phyloP scores from a whole-genome alignment of 2,329 filamentous ascomycete genomes.

The Parastagonospora nodorum region DNA sequence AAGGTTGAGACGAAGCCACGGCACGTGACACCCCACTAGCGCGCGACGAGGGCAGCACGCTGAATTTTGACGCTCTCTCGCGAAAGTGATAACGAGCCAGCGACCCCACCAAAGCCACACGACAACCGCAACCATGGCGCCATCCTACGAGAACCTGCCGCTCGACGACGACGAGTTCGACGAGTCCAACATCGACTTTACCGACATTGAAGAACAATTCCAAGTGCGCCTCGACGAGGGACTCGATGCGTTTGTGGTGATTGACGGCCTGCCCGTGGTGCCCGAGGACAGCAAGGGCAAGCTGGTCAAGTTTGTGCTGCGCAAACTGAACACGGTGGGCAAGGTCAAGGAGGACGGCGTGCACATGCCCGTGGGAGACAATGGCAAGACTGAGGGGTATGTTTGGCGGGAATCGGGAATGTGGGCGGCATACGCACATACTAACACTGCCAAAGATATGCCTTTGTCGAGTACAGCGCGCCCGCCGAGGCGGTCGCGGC shows the following conservation, averaged over 20 bases:
- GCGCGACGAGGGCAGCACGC: constrained; percentile 25
- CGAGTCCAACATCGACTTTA: constrained; percentile 92
- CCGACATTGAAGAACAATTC: constrained; percentile 90
- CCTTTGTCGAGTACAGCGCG: constrained; percentile 95
- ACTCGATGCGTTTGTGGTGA: constrained; percentile 92
- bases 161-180: constrained; percentile 89
- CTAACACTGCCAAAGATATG: constrained; percentile 67
- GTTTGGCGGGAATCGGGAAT: constrained; percentile 34
- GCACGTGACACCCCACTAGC: constrained; percentile 15
- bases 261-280: constrained; percentile 91
- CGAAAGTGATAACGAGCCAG: constrained; percentile 17
- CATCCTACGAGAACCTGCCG: constrained; percentile 87
- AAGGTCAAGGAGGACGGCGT: constrained; percentile 84
- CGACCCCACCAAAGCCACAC: constrained; percentile 24
- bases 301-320: constrained; percentile 92
- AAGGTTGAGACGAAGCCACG: neutral
- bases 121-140: constrained; percentile 72
- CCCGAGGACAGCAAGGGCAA: constrained; percentile 90
- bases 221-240: constrained; percentile 96
- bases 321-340: constrained; percentile 87
- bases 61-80: constrained; percentile 27
- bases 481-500: constrained; percentile 87
- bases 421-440: neutral
- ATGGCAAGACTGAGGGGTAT: constrained; percentile 85
- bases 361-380: constrained; percentile 90